Base-by-base conservation (phyloP, 768 basidiomycete genomes). In the Termitomyces sp. region DNA sequence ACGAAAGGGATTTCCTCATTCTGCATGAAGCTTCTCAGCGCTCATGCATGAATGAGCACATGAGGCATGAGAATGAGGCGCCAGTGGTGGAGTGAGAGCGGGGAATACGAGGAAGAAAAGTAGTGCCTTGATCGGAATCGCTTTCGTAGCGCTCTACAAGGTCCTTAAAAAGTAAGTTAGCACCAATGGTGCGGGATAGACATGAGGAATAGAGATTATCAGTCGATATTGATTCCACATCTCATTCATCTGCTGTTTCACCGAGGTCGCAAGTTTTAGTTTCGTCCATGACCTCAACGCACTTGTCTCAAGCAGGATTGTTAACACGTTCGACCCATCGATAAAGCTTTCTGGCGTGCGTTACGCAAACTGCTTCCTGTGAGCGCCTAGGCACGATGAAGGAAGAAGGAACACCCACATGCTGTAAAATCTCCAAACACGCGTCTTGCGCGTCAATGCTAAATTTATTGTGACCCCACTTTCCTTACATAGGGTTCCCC, bases 41-140 rank as follows among this genome's bases (percentile, higher is more conserved):
- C 78, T 70, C 53, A 75, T 70, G 75, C 77, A 80, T 49, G 74
- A 40, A 40, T 18, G 18, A 40, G 18, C 64, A 30, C 30, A 12
- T 6, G 30, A 32, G 30, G 7, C 70, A 68, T 16, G 71, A 68
- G 30, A 77, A 58, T 26, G 71, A 67, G 0, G 72, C 72, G 44
- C 75, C 70, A n/a, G 75, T 75, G 18, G 78, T 28, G 46, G 18
- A 28, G 24, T 16, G 22, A 24, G 24, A 45, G 24, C 4, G 10
- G n/a, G 8, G 24, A 6, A 10, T 20, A 48, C 5, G 10, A 47
- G 18, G 26, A 18, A 28, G 26, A 16, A 30, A 7, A 16, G 14
- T 35, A 36, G 14, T 6, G 36, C 36, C 14, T 36, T 16, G 5
- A 36, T 40, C 7, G 6, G 7, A 2, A 40, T 40, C 18, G 10